These are phyloP conservation scores for Rhodamnia argentea DNA, from an alignment of 345 rosid species.

Conservation along the genomic window DNA sequence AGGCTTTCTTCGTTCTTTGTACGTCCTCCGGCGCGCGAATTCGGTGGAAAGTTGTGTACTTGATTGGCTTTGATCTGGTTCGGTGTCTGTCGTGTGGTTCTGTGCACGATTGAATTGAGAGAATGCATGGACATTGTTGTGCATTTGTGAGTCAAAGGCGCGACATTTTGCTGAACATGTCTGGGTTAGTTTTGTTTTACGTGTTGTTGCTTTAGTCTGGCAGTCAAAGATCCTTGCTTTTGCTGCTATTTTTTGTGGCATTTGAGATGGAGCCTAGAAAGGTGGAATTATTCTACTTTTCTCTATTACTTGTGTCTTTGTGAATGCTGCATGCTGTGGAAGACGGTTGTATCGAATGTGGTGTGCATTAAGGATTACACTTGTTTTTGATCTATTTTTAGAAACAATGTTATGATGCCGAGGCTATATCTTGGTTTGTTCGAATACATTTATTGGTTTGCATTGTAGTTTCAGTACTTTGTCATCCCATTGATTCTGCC, in stretches of 20 bases:
- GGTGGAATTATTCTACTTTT: background rate
- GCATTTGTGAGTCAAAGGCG: background rate
- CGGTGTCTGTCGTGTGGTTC: background rate
- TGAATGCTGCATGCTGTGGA: background rate
- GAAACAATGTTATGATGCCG: background rate
- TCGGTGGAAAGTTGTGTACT: background rate
- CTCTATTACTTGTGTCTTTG: background rate
- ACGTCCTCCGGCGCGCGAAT: background rate
- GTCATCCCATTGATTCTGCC: background rate
- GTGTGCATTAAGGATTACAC: background rate
- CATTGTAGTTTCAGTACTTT: background rate
- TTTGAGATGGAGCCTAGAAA: background rate
- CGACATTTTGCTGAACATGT: background rate
- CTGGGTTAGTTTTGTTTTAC: background rate
- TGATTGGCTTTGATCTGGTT: background rate
- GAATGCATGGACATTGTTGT: slow-evolving; percentile 17
- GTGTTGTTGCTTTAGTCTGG: background rate
- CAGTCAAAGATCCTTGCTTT: background rate
- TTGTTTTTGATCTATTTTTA: background rate
- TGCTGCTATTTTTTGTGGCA: background rate
- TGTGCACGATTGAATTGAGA: slow-evolving; percentile 4
- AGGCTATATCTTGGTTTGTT: background rate
- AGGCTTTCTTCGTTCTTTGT: background rate
- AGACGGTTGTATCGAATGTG: background rate
- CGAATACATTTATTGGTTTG: background rate